Percentiles rank a stretch among this genome's conserved stretches.
These are phyloP conservation scores for Globisporangium perplexum DNA, from an alignment of 352 stramenopile genomes.

Conservation along the genomic window DNA sequence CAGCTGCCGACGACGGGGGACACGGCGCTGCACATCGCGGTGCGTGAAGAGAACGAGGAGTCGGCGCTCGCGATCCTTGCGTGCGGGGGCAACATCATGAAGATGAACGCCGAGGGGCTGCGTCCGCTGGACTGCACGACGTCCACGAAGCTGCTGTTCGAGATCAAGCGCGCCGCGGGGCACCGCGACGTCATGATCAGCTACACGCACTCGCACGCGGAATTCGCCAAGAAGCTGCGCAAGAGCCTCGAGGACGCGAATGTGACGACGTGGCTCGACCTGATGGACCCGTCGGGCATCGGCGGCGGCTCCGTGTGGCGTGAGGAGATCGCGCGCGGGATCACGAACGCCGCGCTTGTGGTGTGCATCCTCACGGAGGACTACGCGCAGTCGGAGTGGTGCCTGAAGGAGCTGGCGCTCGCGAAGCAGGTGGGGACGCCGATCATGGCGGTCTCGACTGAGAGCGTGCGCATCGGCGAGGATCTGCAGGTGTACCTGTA, in stretches of 20 bases:
- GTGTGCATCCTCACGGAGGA: slow-evolving; percentile 77
- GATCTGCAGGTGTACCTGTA: slow-evolving; percentile 83
- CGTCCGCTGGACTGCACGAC: slow-evolving; percentile 75
- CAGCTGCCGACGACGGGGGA: slow-evolving; percentile 52
- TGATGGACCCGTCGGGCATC: slow-evolving; percentile 84
- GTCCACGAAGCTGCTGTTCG: slow-evolving; percentile 70
- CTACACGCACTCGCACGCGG: slow-evolving; percentile 79
- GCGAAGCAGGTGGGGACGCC: slow-evolving; percentile 78
- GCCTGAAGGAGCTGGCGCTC: slow-evolving; percentile 75
- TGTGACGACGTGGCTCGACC: slow-evolving; percentile 81
- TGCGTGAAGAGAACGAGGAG: slow-evolving; percentile 56
- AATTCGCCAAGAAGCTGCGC: slow-evolving; percentile 79
- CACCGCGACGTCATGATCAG: slow-evolving; percentile 85
- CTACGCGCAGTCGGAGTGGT: slow-evolving; percentile 78
- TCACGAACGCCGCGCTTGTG: slow-evolving; percentile 70
- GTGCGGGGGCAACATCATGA: slow-evolving; percentile 66
- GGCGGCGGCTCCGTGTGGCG: slow-evolving; percentile 76
- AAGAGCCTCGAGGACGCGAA: slow-evolving; percentile 63
- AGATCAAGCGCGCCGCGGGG: slow-evolving; percentile 74
- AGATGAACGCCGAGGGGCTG: slow-evolving; percentile 61
- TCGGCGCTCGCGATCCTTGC: slow-evolving; percentile 65
- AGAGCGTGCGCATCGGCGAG: slow-evolving; percentile 58
- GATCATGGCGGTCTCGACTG: slow-evolving; percentile 68
- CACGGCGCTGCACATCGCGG: slow-evolving; percentile 69
- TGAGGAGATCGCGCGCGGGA: slow-evolving; percentile 74